Evolutionary conservation across 75 land plant species (phyloP).

Genomic region (Larix kaempferi): DNA sequence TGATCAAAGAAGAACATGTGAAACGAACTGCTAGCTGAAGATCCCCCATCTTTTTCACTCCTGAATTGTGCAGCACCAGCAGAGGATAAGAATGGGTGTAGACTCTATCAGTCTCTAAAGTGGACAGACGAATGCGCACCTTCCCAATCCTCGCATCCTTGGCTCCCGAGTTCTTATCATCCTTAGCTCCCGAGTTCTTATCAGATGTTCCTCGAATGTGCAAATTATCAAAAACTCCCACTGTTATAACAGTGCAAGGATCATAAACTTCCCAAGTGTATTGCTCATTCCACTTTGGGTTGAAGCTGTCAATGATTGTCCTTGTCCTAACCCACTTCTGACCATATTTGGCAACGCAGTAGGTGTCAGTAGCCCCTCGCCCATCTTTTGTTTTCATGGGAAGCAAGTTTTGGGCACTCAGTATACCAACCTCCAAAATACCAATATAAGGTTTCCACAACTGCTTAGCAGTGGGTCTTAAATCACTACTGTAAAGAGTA

Average conservation of each 20-base stretch:
- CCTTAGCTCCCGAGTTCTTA: neutral
- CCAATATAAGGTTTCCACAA: slow-evolving; percentile 54
- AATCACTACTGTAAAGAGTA: slow-evolving; percentile 48
- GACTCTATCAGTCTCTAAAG: slow-evolving; percentile 48
- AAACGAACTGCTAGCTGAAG: slow-evolving; percentile 63
- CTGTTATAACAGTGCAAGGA: slow-evolving; percentile 73
- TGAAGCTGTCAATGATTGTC: slow-evolving; percentile 48
- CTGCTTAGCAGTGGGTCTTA: slow-evolving; percentile 45
- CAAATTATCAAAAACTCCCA: slow-evolving; percentile 75
- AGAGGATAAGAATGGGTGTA: slow-evolving; percentile 70
- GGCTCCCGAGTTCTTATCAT: neutral
- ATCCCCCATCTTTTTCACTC: slow-evolving; percentile 82
- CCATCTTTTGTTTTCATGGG: slow-evolving; percentile 57
- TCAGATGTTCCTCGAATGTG: slow-evolving; percentile 21
- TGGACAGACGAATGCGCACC: slow-evolving; percentile 65
- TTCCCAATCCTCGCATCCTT: slow-evolving; percentile 61
- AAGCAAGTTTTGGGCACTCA: slow-evolving; percentile 46
- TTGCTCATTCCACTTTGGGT: slow-evolving; percentile 77
- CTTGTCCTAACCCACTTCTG: slow-evolving; percentile 77
- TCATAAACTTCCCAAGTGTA: slow-evolving; percentile 85
- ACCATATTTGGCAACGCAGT: slow-evolving; percentile 73
- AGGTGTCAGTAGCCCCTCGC: slow-evolving; percentile 56
- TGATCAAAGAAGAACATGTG: slow-evolving; percentile 45
- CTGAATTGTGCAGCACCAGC: slow-evolving; percentile 51
- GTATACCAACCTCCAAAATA: slow-evolving; percentile 51